Percentiles rank a stretch among this genome's conserved stretches.
phyloP scores from a whole-genome alignment of 2,329 filamentous ascomycete genomes.

The Ceratocystis cacaofunesta region DNA sequence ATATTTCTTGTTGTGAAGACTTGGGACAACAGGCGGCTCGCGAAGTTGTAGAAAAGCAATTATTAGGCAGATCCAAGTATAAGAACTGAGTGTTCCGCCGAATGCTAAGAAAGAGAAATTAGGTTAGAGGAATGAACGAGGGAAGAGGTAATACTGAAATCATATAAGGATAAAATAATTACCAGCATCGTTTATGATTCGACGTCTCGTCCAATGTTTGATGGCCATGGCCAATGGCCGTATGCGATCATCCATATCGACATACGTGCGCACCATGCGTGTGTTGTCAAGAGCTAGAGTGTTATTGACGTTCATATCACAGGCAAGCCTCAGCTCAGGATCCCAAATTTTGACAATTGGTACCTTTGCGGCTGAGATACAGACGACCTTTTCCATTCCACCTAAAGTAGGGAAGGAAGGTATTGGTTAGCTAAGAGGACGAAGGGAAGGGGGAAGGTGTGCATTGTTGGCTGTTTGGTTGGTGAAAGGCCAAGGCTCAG shows the following conservation, averaged over 20 bases:
- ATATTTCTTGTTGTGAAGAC: constrained; percentile 60
- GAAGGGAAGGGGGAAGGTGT: too few relatives aligned
- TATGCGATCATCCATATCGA: constrained; percentile 81
- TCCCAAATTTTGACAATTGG: constrained; percentile 99
- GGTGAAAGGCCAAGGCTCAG: not conserved
- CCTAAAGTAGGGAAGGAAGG: constrained; percentile 35
- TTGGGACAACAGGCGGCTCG: constrained; percentile 68
- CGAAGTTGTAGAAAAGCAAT: constrained; percentile 89
- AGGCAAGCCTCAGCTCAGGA: constrained; percentile 73
- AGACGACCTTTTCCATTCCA: constrained; percentile 93
- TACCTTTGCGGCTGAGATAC: constrained; percentile 86
- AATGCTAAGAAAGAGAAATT: constrained; percentile 43
- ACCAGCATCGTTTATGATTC: constrained; percentile 94
- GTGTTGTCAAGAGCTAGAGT: constrained; percentile 90
- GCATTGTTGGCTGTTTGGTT: too few relatives aligned
- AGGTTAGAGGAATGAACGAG: not conserved
- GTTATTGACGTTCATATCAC: constrained; percentile 99
- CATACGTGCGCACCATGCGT: constrained; percentile 93
- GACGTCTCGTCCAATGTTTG: constrained; percentile 90
- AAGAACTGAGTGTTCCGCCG: constrained; percentile 89
- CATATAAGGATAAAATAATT: constrained; percentile 26
- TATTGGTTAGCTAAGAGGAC: not conserved
- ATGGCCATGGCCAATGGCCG: constrained; percentile 89
- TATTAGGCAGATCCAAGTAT: constrained; percentile 98
- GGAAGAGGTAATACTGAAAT: not conserved